A percentile compares a stretch with the other conserved stretches of the same genome.
Conservation (phyloP, 495 filamentous ascomycete genomes). For the Amorphotheca resinae region DNA sequence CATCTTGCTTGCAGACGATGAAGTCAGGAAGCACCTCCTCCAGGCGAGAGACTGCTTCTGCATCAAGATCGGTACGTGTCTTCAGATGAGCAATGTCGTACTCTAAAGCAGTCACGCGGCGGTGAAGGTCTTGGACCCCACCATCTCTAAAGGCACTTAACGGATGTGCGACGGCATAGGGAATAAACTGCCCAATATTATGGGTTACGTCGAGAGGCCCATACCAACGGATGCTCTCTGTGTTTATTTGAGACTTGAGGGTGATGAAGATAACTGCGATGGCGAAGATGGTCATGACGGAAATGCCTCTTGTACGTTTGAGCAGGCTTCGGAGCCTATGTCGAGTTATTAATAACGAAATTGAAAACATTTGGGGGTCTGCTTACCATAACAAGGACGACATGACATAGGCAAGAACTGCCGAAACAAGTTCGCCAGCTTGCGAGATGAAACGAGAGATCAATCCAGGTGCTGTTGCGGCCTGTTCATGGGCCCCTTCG, state of each 20-base stretch:
- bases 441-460: background rate
- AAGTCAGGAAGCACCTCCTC: slow-evolving; percentile 26
- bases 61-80: slow-evolving; percentile 10
- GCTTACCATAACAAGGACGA: background rate
- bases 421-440: background rate
- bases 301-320: background rate
- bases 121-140: slow-evolving; percentile 22
- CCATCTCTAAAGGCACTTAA: slow-evolving; percentile 7
- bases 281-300: background rate
- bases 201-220: slow-evolving; percentile 7
- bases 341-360: no score
- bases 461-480: background rate
- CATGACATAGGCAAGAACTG: background rate
- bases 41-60: slow-evolving; percentile 20
- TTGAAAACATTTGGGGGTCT: no score
- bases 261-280: background rate
- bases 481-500: background rate
- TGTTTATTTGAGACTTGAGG: background rate
- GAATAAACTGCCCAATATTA: slow-evolving; percentile 19
- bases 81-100: slow-evolving; percentile 19
- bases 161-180: slow-evolving; percentile 11
- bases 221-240: slow-evolving; percentile 4
- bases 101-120: slow-evolving; percentile 24
- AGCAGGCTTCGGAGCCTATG: no score
- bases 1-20: slow-evolving; percentile 27